Evolutionary conservation across 495 filamentous ascomycete species (phyloP), one percentile per base, ranked within the genome.

Genomic region (Penicillium chermesinum): DNA sequence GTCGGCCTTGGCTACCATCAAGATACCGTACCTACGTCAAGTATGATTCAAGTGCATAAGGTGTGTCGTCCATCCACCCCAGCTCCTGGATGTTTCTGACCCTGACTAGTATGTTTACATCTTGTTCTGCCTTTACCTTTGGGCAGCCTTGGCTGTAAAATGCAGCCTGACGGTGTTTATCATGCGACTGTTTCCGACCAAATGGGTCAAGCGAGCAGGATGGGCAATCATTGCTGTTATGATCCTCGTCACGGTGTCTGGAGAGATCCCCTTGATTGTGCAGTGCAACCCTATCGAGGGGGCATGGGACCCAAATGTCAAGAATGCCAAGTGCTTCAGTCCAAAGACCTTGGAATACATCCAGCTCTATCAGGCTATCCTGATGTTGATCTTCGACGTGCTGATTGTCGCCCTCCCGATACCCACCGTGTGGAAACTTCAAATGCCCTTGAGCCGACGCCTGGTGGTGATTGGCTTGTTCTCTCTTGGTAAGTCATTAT

Each of bases 401-500:
- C 70, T 67, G 63, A 76, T 80, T 46, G 51, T 82, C 40, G 18
- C 53, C 1, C 63, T 82, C 4, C 78, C 76, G 10, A 58, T 80
- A 25, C 63, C 61, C 17, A 73, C 72, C 2, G 65, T 80, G 12
- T 62, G 60, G 43, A 47, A 55, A 8, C 64, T 75, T 46, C 64
- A 71, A 34, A 72, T 73, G 33, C 73, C 73, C 0, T 58, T 58
- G 15, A 59, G 55, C 34, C 70, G 69, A 27, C 80, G 79, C 56
- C 51, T 79, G 12, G 71, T 66, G 7, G 60, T 81, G 14, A 57
- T 74, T 37, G 63, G 62, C n/a, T 56, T 81, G 2, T 81, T 81
- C 43, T 57, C 72, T 17, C 52, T 80, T 1, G 77, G 76, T 58
- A 30, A 32, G 44, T 39, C 10, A 17, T 35, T 25, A 10, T 42